Evolutionary conservation across 805 yeast species (phyloP), one percentile per base, ranked within the genome.

Genomic region (Saccharomycopsis olivae): DNA sequence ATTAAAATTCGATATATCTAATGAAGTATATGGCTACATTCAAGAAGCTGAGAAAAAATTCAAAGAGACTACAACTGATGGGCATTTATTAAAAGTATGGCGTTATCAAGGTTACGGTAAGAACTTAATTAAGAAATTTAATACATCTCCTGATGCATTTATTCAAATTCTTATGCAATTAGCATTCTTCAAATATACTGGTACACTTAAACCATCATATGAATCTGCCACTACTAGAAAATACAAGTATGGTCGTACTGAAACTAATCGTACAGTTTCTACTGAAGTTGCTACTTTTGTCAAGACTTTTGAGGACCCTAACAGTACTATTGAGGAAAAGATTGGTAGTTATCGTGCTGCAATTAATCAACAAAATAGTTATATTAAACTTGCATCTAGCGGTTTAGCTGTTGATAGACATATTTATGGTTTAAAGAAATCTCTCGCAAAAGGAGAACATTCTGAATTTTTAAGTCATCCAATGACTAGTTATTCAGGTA

Each of bases 371-470:
- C 98, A 89, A 58, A 77, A 80, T 41, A 61, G 64, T 40, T 87
- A 81, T 60, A 72, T 86, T 51, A 66, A 71, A 39, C 74, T 71
- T 43, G 96, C 97, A 1, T 73, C 87, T 20, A 78, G 73, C 45
- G 98, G 96, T 31, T 65, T 67, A 49, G 98, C 96, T 47, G 84
- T 84, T 44, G 98, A 89, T 59, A 82, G 98, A 57, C 98, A 89
- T 61, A 71, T 88, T 55, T 75, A 86, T 49, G 98, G 97, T 5
- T 68, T 89, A 53, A 81, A 81, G 64, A 78, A 79, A 57, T 71
- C 79, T 73, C 51, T 83, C 28, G 55, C 65, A 43, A 61, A 69
- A 3, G 77, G 74, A 31, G 83, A 77, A 56, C 47, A 63, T 30
- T 92, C 88, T 20, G 79, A 62, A 5, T 60, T 89, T 36, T 87